A percentile compares a stretch with the other conserved stretches of the same genome.
Evolutionary conservation across 2,329 filamentous ascomycete species (phyloP).

Genomic region (Sclerotinia glacialis): DNA sequence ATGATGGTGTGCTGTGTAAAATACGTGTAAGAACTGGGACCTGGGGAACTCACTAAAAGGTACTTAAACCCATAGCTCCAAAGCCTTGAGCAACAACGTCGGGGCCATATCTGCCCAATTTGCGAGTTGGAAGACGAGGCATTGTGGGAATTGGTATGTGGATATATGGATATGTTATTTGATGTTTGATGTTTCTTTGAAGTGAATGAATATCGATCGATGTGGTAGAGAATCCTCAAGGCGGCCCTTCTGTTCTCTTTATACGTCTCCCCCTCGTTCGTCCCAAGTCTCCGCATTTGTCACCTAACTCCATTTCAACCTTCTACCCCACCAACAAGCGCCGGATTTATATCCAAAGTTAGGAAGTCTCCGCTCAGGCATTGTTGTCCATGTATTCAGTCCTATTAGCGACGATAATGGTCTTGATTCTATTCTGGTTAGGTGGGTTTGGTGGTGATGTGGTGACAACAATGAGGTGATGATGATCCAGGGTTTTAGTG

Average conservation of each 20-base stretch:
- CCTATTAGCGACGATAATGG: background rate
- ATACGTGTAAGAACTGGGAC: no score
- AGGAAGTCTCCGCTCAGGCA: background rate
- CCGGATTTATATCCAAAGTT: background rate
- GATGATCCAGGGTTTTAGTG: background rate
- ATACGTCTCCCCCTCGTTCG: slow-evolving; percentile 4
- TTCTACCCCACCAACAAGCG: slow-evolving; percentile 11
- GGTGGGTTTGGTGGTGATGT: slow-evolving; percentile 19
- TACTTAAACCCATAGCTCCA: slow-evolving; percentile 31
- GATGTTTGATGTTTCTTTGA: background rate
- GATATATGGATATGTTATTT: background rate
- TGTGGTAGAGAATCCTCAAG: background rate
- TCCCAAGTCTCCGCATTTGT: background rate
- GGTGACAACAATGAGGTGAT: slow-evolving; percentile 9
- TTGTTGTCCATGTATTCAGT: slow-evolving; percentile 1
- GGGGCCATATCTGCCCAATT: slow-evolving; percentile 34
- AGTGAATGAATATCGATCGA: background rate
- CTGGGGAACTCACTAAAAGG: slow-evolving; percentile 17
- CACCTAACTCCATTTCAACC: background rate
- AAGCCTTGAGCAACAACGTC: slow-evolving; percentile 33
- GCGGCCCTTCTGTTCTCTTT: background rate
- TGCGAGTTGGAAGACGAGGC: slow-evolving; percentile 32
- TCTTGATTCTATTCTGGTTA: background rate
- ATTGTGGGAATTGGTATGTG: slow-evolving; percentile 5
- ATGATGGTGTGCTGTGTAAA: background rate